Percentiles rank a stretch among this genome's conserved stretches.
Evolutionary conservation across 2,329 filamentous ascomycete species (phyloP).

Genomic region (Mycogone perniciosa): DNA sequence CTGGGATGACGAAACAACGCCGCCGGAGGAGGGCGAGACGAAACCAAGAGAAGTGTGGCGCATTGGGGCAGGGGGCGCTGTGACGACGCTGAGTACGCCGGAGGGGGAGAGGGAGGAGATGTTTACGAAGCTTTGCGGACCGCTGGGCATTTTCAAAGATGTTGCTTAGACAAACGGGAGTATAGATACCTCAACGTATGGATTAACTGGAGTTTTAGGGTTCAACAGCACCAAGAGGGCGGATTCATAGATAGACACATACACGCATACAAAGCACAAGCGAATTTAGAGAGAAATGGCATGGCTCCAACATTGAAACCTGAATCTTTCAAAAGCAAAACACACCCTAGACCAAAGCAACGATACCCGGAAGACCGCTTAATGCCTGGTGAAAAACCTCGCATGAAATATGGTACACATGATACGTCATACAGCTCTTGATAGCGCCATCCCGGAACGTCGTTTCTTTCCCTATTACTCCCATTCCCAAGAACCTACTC

Average conservation of each 20-base stretch:
- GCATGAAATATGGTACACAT: slow-evolving; percentile 6
- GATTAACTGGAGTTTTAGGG: not conserved
- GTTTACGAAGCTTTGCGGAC: slow-evolving; percentile 63
- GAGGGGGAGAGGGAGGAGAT: slow-evolving; percentile 87
- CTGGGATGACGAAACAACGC: slow-evolving; percentile 54
- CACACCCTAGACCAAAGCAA: not conserved
- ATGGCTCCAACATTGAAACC: not conserved
- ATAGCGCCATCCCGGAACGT: slow-evolving; percentile 1
- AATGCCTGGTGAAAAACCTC: slow-evolving; percentile 8
- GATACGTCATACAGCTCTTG: slow-evolving; percentile 5
- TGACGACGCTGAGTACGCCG: slow-evolving; percentile 76
- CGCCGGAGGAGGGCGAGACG: slow-evolving; percentile 22
- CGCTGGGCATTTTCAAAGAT: slow-evolving; percentile 44
- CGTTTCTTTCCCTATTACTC: not conserved
- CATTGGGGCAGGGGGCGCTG: slow-evolving; percentile 83
- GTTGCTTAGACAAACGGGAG: slow-evolving; percentile 19
- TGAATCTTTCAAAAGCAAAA: not conserved
- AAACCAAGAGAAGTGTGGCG: slow-evolving; percentile 59
- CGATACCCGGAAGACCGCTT: slow-evolving; percentile 9
- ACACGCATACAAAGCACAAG: not conserved
- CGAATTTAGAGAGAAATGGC: too few species aligned
- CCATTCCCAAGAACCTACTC: not conserved
- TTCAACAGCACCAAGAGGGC: not conserved
- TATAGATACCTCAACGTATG: slow-evolving; percentile 27
- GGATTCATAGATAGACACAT: not conserved